Percentiles rank a stretch among this genome's conserved stretches.
phyloP scores from a whole-genome alignment of 371 early-diverging fungal species.

The Mortierella sp. region DNA sequence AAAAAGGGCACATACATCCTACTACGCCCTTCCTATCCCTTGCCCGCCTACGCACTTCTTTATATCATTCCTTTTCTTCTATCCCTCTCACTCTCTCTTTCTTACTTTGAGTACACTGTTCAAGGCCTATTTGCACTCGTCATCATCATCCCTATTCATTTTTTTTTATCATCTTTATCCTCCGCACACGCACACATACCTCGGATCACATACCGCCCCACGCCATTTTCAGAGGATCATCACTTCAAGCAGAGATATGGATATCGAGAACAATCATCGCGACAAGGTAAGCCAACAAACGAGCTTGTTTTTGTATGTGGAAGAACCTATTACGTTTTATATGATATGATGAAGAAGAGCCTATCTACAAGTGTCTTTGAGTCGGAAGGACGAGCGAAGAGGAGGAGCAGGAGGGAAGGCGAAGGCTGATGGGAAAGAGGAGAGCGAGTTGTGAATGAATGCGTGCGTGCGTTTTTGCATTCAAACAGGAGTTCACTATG shows the following conservation, averaged over 20 bases:
- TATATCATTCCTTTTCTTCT: neutral
- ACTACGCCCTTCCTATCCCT: neutral
- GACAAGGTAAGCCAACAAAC: slow-evolving; percentile 14
- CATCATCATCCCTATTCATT: no score
- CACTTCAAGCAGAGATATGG: neutral
- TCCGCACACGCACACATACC: no score
- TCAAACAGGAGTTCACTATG: neutral
- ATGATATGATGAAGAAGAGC: neutral
- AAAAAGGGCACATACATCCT: slow-evolving; percentile 1
- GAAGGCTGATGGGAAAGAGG: neutral
- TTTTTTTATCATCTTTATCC: no score
- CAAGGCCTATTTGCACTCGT: no score
- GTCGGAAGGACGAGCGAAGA: neutral
- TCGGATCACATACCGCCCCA: no score
- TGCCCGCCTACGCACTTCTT: neutral
- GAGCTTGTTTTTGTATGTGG: neutral
- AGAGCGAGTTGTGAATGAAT: neutral
- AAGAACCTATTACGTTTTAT: neutral
- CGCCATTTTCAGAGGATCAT: no score
- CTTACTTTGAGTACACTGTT: no score
- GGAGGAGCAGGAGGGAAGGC: neutral
- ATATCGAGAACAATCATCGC: slow-evolving; percentile 16
- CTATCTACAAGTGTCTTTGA: neutral
- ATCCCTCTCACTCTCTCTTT: no score
- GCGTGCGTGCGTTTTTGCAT: neutral